A percentile compares a stretch with the other conserved stretches of the same genome.
phyloP scores from a whole-genome alignment of 1,284 basidiomycete genomes.

The Austropuccinia psidii region DNA sequence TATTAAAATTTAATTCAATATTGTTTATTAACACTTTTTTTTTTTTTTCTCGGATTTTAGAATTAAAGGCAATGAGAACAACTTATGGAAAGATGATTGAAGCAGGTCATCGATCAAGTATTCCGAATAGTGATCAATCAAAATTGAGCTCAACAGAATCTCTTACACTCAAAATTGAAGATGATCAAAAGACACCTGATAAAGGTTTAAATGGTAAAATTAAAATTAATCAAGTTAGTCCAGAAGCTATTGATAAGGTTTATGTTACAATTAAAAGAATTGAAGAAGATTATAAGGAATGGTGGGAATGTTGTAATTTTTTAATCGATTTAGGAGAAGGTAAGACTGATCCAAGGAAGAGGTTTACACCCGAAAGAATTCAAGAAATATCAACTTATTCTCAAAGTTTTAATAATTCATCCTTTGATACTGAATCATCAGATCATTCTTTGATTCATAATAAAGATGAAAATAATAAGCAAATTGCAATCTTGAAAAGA shows the following conservation, averaged over 20 bases:
- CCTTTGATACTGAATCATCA: background rate
- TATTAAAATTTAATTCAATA: background rate
- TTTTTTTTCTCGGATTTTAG: background rate
- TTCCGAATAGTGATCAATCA: background rate
- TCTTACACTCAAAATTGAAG: background rate
- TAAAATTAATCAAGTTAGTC: conserved; percentile 18
- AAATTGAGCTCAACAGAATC: conserved; percentile 17
- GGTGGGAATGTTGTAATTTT: conserved; percentile 36
- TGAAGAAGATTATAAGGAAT: conserved; percentile 28
- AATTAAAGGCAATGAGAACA: conserved; percentile 28
- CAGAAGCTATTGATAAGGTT: conserved; percentile 8
- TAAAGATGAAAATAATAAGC: background rate
- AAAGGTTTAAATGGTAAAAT: background rate
- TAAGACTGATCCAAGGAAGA: conserved; percentile 1
- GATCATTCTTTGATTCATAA: background rate
- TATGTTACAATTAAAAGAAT: conserved; percentile 18
- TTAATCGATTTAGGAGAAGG: conserved; percentile 37
- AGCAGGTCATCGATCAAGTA: background rate
- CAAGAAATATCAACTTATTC: background rate
- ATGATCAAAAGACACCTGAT: background rate
- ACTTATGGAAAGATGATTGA: conserved; percentile 25
- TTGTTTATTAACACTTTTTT: background rate
- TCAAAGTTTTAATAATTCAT: background rate
- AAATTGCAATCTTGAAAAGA: conserved; percentile 34
- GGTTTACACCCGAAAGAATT: background rate